These are phyloP conservation scores for Vitis amurensis DNA, from an alignment of 164 flowering plant species.

Conservation along the genomic window DNA sequence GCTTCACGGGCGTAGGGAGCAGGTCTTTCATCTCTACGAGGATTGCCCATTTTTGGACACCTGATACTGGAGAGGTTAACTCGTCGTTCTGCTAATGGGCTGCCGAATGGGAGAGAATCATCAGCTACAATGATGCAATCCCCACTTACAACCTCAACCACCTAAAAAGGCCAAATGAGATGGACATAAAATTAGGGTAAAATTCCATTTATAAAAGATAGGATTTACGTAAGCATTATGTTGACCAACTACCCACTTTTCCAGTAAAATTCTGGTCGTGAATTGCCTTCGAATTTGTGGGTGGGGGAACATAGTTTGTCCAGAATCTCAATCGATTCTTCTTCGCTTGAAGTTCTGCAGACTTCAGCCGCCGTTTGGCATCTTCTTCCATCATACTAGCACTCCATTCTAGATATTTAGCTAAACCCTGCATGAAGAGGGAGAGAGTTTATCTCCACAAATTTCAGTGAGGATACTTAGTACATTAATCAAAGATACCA, in stretches of 20 bases:
- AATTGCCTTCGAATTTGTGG: slow-evolving; percentile 90
- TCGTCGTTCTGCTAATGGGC: slow-evolving; percentile 85
- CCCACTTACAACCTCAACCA: slow-evolving; percentile 98
- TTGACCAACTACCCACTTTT: slow-evolving; percentile 45
- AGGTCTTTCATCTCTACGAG: slow-evolving; percentile 81
- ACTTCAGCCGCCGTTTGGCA: slow-evolving; percentile 65
- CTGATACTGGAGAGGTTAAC: slow-evolving; percentile 93
- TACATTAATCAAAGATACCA: neutral
- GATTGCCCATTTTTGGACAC: slow-evolving; percentile 88
- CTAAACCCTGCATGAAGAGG: slow-evolving; percentile 60
- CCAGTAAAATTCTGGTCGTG: slow-evolving; percentile 93
- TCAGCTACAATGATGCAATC: slow-evolving; percentile 95
- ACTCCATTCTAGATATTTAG: slow-evolving; percentile 98
- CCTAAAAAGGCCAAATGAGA: slow-evolving; percentile 38
- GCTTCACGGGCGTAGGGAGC: slow-evolving; percentile 95
- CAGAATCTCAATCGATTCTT: slow-evolving; percentile 71
- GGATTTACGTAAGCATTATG: neutral
- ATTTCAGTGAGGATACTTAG: neutral
- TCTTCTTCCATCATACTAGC: slow-evolving; percentile 95
- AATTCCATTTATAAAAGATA: neutral
- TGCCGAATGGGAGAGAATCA: slow-evolving; percentile 85
- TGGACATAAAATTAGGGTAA: neutral
- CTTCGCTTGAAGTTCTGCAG: slow-evolving; percentile 89
- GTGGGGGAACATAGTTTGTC: slow-evolving; percentile 89
- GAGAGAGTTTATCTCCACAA: neutral